Evolutionary conservation across 2,329 filamentous ascomycete genomes (phyloP), one percentile per base, ranked within the genome.

Genomic region (Phoma herbarum): DNA sequence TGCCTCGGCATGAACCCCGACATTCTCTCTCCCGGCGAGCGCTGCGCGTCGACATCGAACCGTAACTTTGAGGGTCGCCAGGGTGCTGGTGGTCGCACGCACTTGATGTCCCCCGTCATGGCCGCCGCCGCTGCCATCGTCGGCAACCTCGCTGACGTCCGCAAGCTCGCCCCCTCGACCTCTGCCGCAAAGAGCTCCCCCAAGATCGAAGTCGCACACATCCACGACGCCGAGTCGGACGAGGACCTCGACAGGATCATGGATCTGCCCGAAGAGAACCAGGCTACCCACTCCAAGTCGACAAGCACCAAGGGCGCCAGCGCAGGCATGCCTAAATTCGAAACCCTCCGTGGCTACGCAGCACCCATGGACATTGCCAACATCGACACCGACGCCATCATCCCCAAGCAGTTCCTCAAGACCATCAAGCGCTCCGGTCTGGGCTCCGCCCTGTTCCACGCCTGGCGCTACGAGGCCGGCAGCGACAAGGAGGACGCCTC

Each of bases 1-100:
- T 98, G 95, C 77, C 85, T 99, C 54, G 95, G 95, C 76, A 99
- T 99, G 94, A 99, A 99, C 83, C 94, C 95, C 0, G 95, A 99
- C 77, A 98, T 99, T 64, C 86, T 98, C 45, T 88, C 93, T 2
- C 93, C 95, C 52, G 86, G 90, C 77, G 95, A 99, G 81, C 89
- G 95, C 72, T 98, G 95, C 76, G 95, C 95, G 41, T 94, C 90
- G 75, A 98, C 95, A 48, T 96, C 92, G 63, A 98, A 98, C 82
- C 91, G 95, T 71, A 98, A 98, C 80, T 98, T 98, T 69, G 95
- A 98, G 78, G 95, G 95, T 62, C 90, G 95, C 64, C 95, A 99
- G 80, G 95, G 95, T 75, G 93, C 94, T 60, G 88, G 88, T 62
- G 92, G 94, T 59, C 88, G 95, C 60, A 98, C 95, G 11, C 95